A percentile compares a stretch with the other conserved stretches of the same genome.
Conservation (phyloP, 768 basidiomycete species). For the Tricholoma furcatifolium region DNA sequence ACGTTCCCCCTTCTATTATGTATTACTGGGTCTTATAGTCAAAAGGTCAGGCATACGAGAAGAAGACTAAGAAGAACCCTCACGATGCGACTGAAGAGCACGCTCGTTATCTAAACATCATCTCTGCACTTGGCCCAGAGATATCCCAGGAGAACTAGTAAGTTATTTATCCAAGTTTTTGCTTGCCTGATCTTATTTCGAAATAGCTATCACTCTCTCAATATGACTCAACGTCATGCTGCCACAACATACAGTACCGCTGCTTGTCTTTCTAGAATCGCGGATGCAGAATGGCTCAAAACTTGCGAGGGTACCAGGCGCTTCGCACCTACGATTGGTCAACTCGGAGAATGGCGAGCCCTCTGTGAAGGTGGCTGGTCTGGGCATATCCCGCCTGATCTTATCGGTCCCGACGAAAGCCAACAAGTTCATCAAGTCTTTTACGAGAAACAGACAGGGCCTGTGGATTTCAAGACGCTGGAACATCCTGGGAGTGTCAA, state of each 20-base stretch:
- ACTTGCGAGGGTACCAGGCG: conserved; percentile 71
- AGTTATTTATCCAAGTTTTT: conserved; percentile 22
- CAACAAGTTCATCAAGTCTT: conserved; percentile 6
- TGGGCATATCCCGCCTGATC: conserved; percentile 45
- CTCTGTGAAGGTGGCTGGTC: conserved; percentile 78
- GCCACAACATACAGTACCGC: conserved; percentile 60
- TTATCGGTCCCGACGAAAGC: conserved; percentile 31
- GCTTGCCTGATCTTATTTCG: neutral
- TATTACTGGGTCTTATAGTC: conserved; percentile 2
- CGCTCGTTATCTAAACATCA: conserved; percentile 71
- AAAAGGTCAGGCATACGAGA: conserved; percentile 71
- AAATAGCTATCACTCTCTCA: conserved; percentile 64
- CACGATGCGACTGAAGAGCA: conserved; percentile 73
- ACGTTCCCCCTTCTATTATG: conserved; percentile 5
- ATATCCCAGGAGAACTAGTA: conserved; percentile 81
- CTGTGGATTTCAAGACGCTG: conserved; percentile 6
- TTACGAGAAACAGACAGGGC: neutral
- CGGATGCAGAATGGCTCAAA: conserved; percentile 76
- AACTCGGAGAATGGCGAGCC: conserved; percentile 69
- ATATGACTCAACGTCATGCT: conserved; percentile 61
- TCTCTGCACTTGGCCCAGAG: conserved; percentile 71
- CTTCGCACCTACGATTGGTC: conserved; percentile 63
- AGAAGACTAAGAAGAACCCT: conserved; percentile 74
- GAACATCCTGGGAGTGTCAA: conserved; percentile 3
- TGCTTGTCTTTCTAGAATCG: conserved; percentile 64